Conservation (phyloP, 176 grass and related monocot genomes). For the Pharus latifolius region DNA sequence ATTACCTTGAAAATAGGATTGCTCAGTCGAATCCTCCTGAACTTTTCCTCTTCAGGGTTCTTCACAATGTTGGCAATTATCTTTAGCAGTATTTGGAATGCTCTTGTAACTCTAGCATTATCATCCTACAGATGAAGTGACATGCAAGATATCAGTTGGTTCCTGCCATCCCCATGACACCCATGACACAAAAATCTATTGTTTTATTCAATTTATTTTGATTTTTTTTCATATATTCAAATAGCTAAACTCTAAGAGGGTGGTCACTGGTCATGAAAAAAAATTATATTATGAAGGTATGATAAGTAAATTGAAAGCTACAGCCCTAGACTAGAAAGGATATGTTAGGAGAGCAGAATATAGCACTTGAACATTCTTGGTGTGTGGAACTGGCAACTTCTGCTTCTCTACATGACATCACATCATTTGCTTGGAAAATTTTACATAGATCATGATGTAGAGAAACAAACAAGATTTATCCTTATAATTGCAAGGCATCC, state of each 20-base stretch:
- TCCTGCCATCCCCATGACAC: neutral
- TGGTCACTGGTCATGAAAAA: too few relatives aligned
- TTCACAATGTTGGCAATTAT: conserved; percentile 52
- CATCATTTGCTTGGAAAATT: neutral
- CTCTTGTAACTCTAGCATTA: conserved; percentile 42
- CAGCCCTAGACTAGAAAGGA: neutral
- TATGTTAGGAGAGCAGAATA: neutral
- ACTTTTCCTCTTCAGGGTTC: conserved; percentile 73
- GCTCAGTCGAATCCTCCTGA: conserved; percentile 57
- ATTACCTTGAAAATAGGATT: conserved; percentile 67
- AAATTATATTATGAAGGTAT: too few relatives aligned
- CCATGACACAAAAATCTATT: neutral
- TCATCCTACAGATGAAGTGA: conserved; percentile 36
- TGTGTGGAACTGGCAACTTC: neutral
- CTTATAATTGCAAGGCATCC: neutral
- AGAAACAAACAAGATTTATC: neutral
- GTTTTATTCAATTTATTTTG: neutral
- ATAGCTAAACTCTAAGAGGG: neutral
- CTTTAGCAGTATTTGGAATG: conserved; percentile 57
- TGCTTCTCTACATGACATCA: neutral
- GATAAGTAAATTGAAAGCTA: neutral
- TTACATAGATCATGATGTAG: neutral
- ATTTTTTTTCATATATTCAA: neutral
- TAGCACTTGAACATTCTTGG: neutral
- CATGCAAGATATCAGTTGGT: neutral